Evolutionary conservation across 2,329 filamentous ascomycete genomes (phyloP), one percentile per base, ranked within the genome.

Genomic region (Onygenales sp.): DNA sequence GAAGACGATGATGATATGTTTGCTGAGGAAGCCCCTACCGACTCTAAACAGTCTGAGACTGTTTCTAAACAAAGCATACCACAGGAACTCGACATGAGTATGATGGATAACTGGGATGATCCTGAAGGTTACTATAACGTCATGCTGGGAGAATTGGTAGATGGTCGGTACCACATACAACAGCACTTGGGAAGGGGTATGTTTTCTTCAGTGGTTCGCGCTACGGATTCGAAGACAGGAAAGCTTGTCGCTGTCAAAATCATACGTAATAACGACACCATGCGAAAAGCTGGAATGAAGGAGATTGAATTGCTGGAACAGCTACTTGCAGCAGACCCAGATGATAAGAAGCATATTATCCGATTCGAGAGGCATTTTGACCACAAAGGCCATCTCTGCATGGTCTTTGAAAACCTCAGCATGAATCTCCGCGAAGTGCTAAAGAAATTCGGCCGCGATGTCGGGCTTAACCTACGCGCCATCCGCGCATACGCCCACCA

Each of bases 101-200:
- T 92, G 68, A 81, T 96, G 51, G 92, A 97, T 64, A 92, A 95
- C 55, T 88, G 84, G 84, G 91, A 95, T 65, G 93, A 97, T 66
- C 84, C 86, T 51, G 90, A 98, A 64, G 93, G 92, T 5, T 97
- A 97, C 68, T 98, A 97, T 77, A 94, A 93, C 70, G 85, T 96
- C 54, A 89, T 94, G 54, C 83, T 90, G 42, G 91, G 92, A 64
- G 93, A 98, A 74, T 75, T 97, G 50, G 78, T 98, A 57, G 87
- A 95, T 61, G 85, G 85, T 33, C 86, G 90, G 36, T 97, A 97
- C 69, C 88, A 93, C 66, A 83, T 98, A 34, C 86, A 92, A 67
- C 83, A 91, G 54, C 85, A 85, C 51, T 78, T 98, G 21, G 93
- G 93, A 58, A 90, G 88, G 70, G 93, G 93, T 62, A 95, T 96